These are phyloP conservation scores for Biancaea sappan DNA, from an alignment of 306 rosid genomes.

Conservation along the genomic window DNA sequence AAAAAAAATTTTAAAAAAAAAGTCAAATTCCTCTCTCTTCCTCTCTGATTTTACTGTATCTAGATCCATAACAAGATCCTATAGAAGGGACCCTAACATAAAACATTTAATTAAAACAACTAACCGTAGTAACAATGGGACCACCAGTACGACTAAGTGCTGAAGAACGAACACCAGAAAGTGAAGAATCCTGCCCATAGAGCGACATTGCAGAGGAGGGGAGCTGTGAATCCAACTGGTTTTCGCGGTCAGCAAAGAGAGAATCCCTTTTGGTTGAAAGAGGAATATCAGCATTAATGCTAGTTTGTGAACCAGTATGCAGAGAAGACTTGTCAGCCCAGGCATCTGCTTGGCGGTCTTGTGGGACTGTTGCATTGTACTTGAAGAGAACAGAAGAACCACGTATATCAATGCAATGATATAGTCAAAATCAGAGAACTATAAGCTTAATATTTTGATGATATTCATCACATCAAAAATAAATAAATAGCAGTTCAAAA, in stretches of 20 bases:
- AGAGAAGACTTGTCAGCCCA: constrained; percentile 69
- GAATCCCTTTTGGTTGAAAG: constrained; percentile 69
- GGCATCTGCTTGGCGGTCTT: constrained; percentile 69
- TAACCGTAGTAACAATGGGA: constrained; percentile 90
- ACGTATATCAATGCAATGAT: constrained; percentile 14
- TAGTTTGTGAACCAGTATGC: constrained; percentile 66
- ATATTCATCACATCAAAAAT: constrained; percentile 11
- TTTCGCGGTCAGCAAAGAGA: constrained; percentile 67
- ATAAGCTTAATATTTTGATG: constrained; percentile 7
- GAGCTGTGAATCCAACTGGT: constrained; percentile 71
- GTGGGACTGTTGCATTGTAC: constrained; percentile 61
- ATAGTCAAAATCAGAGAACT: constrained; percentile 8
- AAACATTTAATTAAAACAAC: constrained; percentile 28
- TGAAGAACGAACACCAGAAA: constrained; percentile 75
- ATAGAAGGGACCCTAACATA: too few species aligned
- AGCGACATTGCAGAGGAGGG: constrained; percentile 66
- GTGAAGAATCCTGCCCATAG: constrained; percentile 69
- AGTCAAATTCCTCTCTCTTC: too few species aligned
- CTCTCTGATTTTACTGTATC: too few species aligned
- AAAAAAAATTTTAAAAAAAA: too few species aligned
- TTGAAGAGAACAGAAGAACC: constrained; percentile 36
- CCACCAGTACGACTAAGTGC: constrained; percentile 68
- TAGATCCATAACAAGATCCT: too few species aligned
- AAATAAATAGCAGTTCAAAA: constrained; percentile 22
- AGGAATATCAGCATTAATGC: constrained; percentile 50